Base-by-base conservation (phyloP, 306 rosid genomes). In the Corylus heterophylla region DNA sequence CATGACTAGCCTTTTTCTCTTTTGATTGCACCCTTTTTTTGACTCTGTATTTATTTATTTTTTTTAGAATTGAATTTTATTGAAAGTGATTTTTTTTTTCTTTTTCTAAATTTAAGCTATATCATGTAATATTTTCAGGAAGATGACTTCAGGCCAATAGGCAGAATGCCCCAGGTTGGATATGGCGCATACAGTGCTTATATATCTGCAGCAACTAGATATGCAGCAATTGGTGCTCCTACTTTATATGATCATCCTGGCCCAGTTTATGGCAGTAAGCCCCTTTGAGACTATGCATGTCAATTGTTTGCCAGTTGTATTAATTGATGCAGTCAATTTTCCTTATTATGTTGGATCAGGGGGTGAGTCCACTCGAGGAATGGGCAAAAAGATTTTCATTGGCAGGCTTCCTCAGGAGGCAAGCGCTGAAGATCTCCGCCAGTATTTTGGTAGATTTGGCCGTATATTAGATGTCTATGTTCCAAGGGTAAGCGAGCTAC, bases 111-210 rank as follows among this genome's bases (percentile, higher is more conserved):
- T 80, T 66, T 56, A 45, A 72, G 76, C 59, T 49, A 59, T 55
- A 14, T 51, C 18, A 55, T 63, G 20, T 78, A 47, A 37, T 84
- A 54, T 84, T 82, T 61, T 73, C 88, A 94, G 99, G 99, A 93
- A 74, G 99, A 96, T 66, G 99, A 93, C 76, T 90, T 87, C 82
- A 89, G 88, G 91, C 97, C 98, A 54, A 49, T 84, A 45, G 85
- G 96, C 71, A 88, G 97, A 90, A 80, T 86, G 87, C 39, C 91
- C 35, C 95, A 88, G 72, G 94, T 95, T 78, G 98, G 98, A 64
- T 93, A 96, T 87, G 96, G 98, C 76, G 99, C 99, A 81, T 96
- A 93, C 83, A 90, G 89, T 86, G 93, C 99, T 12, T 96, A 96
- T 86, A 96, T 93, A 74, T 89, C 98, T 51, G 94, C 96, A 48